These are phyloP conservation scores for Sequoiadendron giganteum DNA, from an alignment of 75 land plant species.

Conservation along the genomic window DNA sequence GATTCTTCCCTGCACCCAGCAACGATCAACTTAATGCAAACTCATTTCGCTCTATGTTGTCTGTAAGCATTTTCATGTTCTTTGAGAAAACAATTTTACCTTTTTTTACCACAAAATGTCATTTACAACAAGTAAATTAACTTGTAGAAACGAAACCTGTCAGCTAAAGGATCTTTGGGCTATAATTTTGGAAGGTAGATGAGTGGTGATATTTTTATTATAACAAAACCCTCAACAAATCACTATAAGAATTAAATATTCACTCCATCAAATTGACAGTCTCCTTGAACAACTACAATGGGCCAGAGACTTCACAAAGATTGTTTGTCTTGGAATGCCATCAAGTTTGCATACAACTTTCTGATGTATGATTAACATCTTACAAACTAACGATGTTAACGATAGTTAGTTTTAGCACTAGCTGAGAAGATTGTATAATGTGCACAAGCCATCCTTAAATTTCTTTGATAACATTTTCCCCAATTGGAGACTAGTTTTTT, in stretches of 20 bases:
- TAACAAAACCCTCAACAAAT: background rate
- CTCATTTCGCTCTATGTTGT: background rate
- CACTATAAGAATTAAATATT: no score
- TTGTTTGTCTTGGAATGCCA: conserved; percentile 15
- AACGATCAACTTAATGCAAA: background rate
- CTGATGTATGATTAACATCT: background rate
- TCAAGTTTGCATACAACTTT: background rate
- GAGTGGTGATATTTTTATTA: background rate
- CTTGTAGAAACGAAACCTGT: background rate
- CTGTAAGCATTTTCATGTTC: conserved; percentile 22
- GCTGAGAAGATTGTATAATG: no score
- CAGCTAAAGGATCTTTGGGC: background rate
- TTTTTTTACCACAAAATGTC: conserved; percentile 37
- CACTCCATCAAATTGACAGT: no score
- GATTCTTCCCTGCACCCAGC: background rate
- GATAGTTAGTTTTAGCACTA: no score
- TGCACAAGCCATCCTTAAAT: no score
- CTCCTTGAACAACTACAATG: conserved; percentile 10
- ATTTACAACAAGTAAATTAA: conserved; percentile 42
- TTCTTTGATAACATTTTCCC: no score
- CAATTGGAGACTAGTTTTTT: no score
- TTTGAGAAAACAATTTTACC: conserved; percentile 34
- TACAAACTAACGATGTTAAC: no score
- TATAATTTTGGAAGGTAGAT: background rate
- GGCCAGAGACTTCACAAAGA: conserved; percentile 36